Evolutionary conservation across 768 basidiomycete species (phyloP).

Genomic region (Hemileccinum impolitum): DNA sequence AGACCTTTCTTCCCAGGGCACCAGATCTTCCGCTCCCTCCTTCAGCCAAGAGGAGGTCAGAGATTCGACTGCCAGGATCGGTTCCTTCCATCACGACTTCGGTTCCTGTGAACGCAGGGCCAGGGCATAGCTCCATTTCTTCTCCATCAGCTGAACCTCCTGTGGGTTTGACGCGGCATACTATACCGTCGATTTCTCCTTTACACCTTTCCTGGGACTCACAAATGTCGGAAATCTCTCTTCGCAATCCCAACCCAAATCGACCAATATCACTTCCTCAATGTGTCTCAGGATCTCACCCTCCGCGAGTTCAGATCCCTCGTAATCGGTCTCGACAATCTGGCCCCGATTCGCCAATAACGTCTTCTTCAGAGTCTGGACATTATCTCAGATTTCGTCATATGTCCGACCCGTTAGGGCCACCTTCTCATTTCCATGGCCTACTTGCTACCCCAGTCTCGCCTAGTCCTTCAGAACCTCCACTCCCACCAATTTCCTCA

Average conservation of each 20-base stretch:
- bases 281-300: background rate
- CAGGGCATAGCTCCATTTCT: background rate
- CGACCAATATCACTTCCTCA: conserved; percentile 7
- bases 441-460: conserved; percentile 9
- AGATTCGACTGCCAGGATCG: background rate
- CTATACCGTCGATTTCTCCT: background rate
- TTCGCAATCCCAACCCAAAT: background rate
- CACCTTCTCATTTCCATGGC: background rate
- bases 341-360: conserved; percentile 8
- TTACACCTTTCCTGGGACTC: conserved; percentile 1
- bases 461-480: conserved; percentile 1
- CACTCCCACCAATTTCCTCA: background rate
- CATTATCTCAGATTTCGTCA: conserved; percentile 2
- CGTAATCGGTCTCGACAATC: background rate
- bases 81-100: background rate
- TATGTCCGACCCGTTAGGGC: conserved; percentile 1
- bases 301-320: conserved; percentile 19
- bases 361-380: conserved; percentile 17
- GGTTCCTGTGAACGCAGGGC: background rate
- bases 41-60: background rate
- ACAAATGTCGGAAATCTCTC: background rate
- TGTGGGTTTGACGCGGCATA: background rate
- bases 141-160: background rate
- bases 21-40: conserved; percentile 25
- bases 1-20: conserved; percentile 25